These are phyloP conservation scores for Penstemon davidsonii DNA, from an alignment of 257 asterid genomes.

Conservation along the genomic window DNA sequence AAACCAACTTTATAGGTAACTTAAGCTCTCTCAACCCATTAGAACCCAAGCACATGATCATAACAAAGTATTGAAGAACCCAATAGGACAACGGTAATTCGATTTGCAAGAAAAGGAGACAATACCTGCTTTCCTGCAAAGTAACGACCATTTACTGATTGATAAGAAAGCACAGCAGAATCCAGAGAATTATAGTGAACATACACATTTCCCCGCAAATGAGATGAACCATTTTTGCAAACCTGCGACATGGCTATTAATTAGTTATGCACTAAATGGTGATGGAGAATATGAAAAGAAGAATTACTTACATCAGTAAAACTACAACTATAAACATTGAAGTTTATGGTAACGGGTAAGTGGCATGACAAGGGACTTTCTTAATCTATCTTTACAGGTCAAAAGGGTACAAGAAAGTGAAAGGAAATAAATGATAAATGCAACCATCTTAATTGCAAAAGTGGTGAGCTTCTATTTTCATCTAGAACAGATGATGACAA, in stretches of 20 bases:
- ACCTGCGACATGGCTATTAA: slow-evolving; percentile 50
- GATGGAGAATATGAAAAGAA: slow-evolving; percentile 17
- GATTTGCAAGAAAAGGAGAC: slow-evolving; percentile 29
- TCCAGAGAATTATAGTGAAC: slow-evolving; percentile 81
- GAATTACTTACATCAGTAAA: slow-evolving; percentile 15
- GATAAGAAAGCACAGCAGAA: slow-evolving; percentile 77
- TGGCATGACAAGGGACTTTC: slow-evolving; percentile 7
- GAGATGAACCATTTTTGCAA: slow-evolving; percentile 85
- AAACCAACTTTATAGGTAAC: slow-evolving; percentile 1
- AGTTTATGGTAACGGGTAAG: slow-evolving; percentile 1
- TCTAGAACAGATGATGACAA: slow-evolving; percentile 16
- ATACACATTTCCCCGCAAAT: slow-evolving; percentile 91
- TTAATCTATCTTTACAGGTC: slow-evolving; percentile 5
- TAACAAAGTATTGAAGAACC: slow-evolving; percentile 7
- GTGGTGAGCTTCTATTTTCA: slow-evolving; percentile 8
- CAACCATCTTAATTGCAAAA: slow-evolving; percentile 6
- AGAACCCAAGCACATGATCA: slow-evolving; percentile 7
- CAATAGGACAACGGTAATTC: slow-evolving; percentile 1
- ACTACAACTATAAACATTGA: not conserved
- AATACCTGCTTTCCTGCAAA: slow-evolving; percentile 91
- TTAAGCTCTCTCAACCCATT: slow-evolving; percentile 12
- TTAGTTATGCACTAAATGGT: slow-evolving; percentile 26
- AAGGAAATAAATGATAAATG: slow-evolving; percentile 17
- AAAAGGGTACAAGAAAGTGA: slow-evolving; percentile 9
- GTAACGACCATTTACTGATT: slow-evolving; percentile 81